phyloP scores from a whole-genome alignment of 1,284 basidiomycete genomes.

The Cutaneotrichosporon sp. region DNA sequence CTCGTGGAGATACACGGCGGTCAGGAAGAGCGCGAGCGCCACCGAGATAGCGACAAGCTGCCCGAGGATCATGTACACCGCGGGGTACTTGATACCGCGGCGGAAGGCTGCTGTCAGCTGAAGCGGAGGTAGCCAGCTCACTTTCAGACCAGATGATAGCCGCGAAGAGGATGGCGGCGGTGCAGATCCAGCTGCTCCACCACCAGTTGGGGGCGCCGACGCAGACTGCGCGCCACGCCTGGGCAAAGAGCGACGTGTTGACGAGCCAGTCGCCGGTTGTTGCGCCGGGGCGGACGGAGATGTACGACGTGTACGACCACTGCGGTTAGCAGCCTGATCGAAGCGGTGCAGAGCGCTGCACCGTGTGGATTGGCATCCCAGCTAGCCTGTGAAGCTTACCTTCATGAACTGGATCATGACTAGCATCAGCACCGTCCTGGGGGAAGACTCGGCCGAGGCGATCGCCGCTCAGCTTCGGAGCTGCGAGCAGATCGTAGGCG shows the following conservation, averaged over 20 bases:
- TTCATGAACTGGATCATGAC: slow-evolving; percentile 56
- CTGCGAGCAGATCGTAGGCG: neutral
- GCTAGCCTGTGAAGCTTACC: slow-evolving; percentile 53
- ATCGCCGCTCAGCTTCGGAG: neutral
- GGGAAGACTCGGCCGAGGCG: neutral
- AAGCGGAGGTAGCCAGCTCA: slow-evolving; percentile 34
- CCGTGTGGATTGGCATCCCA: too few relatives aligned
- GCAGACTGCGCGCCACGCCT: slow-evolving; percentile 62
- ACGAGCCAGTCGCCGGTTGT: slow-evolving; percentile 62
- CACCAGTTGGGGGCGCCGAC: slow-evolving; percentile 63
- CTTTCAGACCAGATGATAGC: slow-evolving; percentile 63
- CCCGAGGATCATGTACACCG: slow-evolving; percentile 73
- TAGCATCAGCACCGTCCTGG: slow-evolving; percentile 53
- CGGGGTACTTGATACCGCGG: slow-evolving; percentile 60
- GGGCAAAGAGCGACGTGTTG: slow-evolving; percentile 65
- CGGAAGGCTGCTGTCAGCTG: slow-evolving; percentile 52
- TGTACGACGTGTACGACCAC: slow-evolving; percentile 63
- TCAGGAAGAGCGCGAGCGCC: slow-evolving; percentile 66
- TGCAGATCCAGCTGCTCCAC: slow-evolving; percentile 72
- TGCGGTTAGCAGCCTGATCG: slow-evolving; percentile 31
- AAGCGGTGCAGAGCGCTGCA: too few relatives aligned
- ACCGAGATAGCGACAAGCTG: slow-evolving; percentile 73
- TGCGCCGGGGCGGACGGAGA: slow-evolving; percentile 31
- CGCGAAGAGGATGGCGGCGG: slow-evolving; percentile 67
- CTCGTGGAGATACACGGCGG: slow-evolving; percentile 59